These are phyloP conservation scores for Tolypocladium pustulatum DNA, from an alignment of 2,329 filamentous ascomycete species.

Conservation along the genomic window DNA sequence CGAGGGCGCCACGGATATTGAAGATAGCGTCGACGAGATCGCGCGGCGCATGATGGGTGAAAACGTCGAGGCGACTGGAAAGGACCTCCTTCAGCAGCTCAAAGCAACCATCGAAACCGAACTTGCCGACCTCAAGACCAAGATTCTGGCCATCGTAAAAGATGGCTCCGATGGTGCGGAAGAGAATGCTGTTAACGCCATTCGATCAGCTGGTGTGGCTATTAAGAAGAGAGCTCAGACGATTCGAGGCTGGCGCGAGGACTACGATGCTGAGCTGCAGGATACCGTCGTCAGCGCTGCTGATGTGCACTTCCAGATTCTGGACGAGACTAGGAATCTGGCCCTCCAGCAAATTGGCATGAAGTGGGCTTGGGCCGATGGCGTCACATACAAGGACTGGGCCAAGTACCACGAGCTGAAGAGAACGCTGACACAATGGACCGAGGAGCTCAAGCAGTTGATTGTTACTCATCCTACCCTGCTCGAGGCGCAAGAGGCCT, in stretches of 20 bases:
- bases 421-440: slow-evolving; percentile 74
- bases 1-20: slow-evolving; percentile 66
- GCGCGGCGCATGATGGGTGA: slow-evolving; percentile 44
- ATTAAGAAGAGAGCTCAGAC: slow-evolving; percentile 71
- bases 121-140: slow-evolving; percentile 53
- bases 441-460: slow-evolving; percentile 66
- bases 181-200: slow-evolving; percentile 32
- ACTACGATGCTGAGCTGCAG: slow-evolving; percentile 60
- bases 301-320: slow-evolving; percentile 70
- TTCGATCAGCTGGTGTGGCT: slow-evolving; percentile 57
- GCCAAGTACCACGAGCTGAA: slow-evolving; percentile 85
- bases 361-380: slow-evolving; percentile 92
- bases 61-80: slow-evolving; percentile 56
- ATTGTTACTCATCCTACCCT: slow-evolving; percentile 66
- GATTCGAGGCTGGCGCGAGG: slow-evolving; percentile 65
- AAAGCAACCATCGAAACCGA: slow-evolving; percentile 56
- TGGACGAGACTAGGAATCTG: slow-evolving; percentile 73
- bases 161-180: slow-evolving; percentile 29
- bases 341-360: slow-evolving; percentile 87
- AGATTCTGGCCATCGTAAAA: slow-evolving; percentile 53
- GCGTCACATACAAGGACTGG: slow-evolving; percentile 96
- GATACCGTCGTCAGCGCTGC: slow-evolving; percentile 60
- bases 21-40: slow-evolving; percentile 54
- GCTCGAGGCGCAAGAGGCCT: slow-evolving; percentile 54
- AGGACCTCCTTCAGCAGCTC: slow-evolving; percentile 56